Percentiles rank a stretch among this genome's conserved stretches.
Conservation (phyloP, 176 grass and related monocot species). For the Carex parvula region DNA sequence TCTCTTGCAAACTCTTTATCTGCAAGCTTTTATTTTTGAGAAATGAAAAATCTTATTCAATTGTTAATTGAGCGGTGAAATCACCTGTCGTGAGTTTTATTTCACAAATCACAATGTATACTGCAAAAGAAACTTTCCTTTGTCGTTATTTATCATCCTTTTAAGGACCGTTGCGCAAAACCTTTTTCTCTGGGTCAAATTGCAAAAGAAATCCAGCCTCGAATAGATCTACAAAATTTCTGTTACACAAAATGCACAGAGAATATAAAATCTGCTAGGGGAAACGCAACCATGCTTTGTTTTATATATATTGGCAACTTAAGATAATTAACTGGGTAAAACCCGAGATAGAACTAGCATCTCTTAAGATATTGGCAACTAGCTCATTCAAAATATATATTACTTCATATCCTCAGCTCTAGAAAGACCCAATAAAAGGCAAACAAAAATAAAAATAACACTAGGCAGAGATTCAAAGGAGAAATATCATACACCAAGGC, state of each 20-base stretch:
- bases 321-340: constrained; percentile 3
- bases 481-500: constrained; percentile 33
- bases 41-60: too few relatives aligned
- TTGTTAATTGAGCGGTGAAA: too few relatives aligned
- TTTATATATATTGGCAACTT: neutral
- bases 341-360: neutral
- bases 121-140: too few relatives aligned
- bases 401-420: neutral
- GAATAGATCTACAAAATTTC: neutral
- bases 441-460: neutral
- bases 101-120: too few relatives aligned
- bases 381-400: constrained; percentile 8
- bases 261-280: neutral
- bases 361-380: neutral
- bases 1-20: too few relatives aligned
- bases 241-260: neutral
- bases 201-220: too few relatives aligned
- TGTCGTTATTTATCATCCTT: too few relatives aligned
- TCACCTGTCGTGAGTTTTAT: too few relatives aligned
- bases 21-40: too few relatives aligned
- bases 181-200: too few relatives aligned
- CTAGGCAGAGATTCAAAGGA: neutral
- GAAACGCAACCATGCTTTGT: neutral
- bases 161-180: too few relatives aligned
- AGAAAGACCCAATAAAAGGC: neutral